Evolutionary conservation across 2,329 filamentous ascomycete genomes (phyloP), one percentile per base, ranked within the genome.

Genomic region (Diaporthe vexans): DNA sequence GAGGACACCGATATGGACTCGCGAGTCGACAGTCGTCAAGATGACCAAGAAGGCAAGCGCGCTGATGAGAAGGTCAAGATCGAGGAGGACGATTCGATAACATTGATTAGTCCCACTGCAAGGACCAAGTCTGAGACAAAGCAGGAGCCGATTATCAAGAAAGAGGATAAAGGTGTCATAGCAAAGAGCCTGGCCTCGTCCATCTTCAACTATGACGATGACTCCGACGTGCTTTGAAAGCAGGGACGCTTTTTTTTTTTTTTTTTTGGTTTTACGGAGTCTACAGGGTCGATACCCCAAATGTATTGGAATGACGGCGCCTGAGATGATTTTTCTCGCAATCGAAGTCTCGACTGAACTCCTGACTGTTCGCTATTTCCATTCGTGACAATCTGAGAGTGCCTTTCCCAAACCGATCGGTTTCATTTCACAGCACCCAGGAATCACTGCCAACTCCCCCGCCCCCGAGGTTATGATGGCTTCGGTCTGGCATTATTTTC

Each of bases 11-110:
- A 73, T 35, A 63, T 63, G 43, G 73, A 59, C 2, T 35, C 43
- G 9, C 71, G 71, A 21, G 56, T 61, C 43, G 43, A 74, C 40
- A 61, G 72, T 24, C 11, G 24, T 15, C 37, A 52, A 24, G 58
- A 17, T 37, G 43, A 40, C 21, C 61, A 58, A n/a, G 51, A 65
- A 40, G 65, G 58, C 52, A 48, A 71, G 26, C 21, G 37, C 29
- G 29, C 29, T 8, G 67, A 54, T 17, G 33, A 40, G 15, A n/a
- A 26, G 13, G n/a, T 43, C 59, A 74, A 72, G 71, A 84, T 83
- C 72, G 78, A 73, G n/a, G 77, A 52, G 59, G 76, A 59, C 13
- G 46, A 68, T 13, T 29, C 19, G 21, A 8, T 15, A 19, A 26
- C 17, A 24, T 26, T 40, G 13, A 21, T 46, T 52, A n/a, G 24